Conservation (phyloP, 805 yeast species). For the Lipomyces oligophaga region DNA sequence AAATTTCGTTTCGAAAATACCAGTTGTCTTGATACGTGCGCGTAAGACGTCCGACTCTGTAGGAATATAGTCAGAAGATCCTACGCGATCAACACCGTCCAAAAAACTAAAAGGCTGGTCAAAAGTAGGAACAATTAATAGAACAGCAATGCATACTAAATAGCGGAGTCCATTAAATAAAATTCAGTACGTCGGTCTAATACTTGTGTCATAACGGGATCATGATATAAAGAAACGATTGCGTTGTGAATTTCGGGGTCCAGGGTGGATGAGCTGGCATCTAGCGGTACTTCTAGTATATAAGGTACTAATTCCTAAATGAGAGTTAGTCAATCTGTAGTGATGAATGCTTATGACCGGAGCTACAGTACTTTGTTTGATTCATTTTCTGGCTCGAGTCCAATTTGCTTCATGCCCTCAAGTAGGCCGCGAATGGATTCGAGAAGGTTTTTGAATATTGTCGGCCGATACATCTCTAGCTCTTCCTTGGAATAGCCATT, state of each 20-base stretch:
- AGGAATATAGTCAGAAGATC: slow-evolving; percentile 61
- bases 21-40: slow-evolving; percentile 88
- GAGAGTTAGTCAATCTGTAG: slow-evolving; percentile 12
- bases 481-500: slow-evolving; percentile 71
- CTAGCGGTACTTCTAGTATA: slow-evolving; percentile 23
- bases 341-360: too few species aligned
- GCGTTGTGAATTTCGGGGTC: slow-evolving; percentile 49
- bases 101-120: slow-evolving; percentile 47
- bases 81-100: slow-evolving; percentile 59
- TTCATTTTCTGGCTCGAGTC: slow-evolving; percentile 1
- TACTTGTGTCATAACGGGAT: slow-evolving; percentile 56
- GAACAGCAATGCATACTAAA: slow-evolving; percentile 42
- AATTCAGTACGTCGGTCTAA: slow-evolving; percentile 62
- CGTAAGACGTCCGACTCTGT: slow-evolving; percentile 72
- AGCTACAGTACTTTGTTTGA: too few species aligned
- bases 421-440: slow-evolving; percentile 72
- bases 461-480: slow-evolving; percentile 66
- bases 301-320: slow-evolving; percentile 7
- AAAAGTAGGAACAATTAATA: neutral
- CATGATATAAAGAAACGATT: slow-evolving; percentile 52
- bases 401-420: slow-evolving; percentile 40
- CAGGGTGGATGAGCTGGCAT: slow-evolving; percentile 51
- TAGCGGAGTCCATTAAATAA: slow-evolving; percentile 80
- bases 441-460: slow-evolving; percentile 70
- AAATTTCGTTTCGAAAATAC: slow-evolving; percentile 79